These are phyloP conservation scores for Millerozyma miso DNA, from an alignment of 805 yeast species.

Conservation along the genomic window DNA sequence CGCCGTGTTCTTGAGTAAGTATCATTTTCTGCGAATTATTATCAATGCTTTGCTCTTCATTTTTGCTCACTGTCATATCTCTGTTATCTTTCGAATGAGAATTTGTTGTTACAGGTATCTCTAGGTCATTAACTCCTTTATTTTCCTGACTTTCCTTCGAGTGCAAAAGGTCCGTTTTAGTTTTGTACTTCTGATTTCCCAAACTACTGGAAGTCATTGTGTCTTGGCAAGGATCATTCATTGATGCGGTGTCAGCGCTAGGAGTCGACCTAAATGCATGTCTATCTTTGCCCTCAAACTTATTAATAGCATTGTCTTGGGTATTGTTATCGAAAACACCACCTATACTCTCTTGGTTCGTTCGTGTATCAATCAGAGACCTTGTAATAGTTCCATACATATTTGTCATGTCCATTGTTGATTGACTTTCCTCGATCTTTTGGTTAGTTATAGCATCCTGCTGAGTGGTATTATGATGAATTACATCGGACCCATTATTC, in stretches of 20 bases:
- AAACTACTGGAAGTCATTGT: neutral
- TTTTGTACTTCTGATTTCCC: neutral
- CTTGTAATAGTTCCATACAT: neutral
- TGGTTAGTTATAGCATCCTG: neutral
- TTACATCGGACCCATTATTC: neutral
- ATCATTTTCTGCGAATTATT: conserved; percentile 9
- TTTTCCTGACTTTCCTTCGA: neutral
- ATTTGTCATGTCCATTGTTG: neutral
- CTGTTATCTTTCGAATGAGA: neutral
- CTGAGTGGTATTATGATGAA: neutral
- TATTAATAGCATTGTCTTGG: no score
- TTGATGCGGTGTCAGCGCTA: neutral
- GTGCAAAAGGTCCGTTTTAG: neutral
- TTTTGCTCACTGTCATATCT: neutral
- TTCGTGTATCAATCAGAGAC: neutral
- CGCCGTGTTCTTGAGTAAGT: conserved; percentile 7
- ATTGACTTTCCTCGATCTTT: neutral
- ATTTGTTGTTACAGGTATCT: no score
- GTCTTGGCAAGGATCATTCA: neutral
- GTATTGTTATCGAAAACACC: no score
- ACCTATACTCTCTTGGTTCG: neutral
- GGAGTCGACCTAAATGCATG: neutral
- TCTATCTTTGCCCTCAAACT: neutral
- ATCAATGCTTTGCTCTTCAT: neutral
- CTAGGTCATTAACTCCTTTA: no score